phyloP scores from a whole-genome alignment of 2,329 filamentous ascomycete genomes.

The Fusarium ambrosium region DNA sequence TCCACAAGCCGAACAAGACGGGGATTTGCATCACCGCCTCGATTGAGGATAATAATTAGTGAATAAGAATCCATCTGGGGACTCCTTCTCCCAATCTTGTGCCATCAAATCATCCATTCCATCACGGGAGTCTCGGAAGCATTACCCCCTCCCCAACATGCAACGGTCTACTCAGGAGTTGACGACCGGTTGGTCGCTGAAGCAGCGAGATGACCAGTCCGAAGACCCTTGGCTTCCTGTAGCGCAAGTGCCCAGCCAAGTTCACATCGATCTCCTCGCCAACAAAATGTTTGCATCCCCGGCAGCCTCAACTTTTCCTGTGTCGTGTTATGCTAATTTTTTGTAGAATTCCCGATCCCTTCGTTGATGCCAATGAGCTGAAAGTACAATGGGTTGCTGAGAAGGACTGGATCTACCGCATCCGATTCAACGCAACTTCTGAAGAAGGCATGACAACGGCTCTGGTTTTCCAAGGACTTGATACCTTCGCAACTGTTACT shows the following conservation, averaged over 20 bases:
- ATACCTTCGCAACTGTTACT: constrained; percentile 71
- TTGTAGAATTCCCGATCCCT: constrained; percentile 69
- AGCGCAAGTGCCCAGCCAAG: background rate
- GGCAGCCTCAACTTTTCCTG: background rate
- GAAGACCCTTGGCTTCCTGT: background rate
- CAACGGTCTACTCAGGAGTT: background rate
- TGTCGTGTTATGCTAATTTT: background rate
- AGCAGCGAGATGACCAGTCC: background rate
- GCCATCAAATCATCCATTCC: background rate
- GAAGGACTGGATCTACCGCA: constrained; percentile 74
- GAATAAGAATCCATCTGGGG: background rate
- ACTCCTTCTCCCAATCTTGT: background rate
- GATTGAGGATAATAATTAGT: background rate
- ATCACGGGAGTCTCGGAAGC: background rate
- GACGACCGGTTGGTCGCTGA: background rate
- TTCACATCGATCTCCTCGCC: constrained; percentile 63
- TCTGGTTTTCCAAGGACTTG: constrained; percentile 73
- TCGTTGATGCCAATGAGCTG: constrained; percentile 77
- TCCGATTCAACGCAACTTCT: constrained; percentile 37
- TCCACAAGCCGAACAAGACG: background rate
- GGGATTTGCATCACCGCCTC: background rate
- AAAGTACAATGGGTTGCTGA: constrained; percentile 76
- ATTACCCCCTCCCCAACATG: background rate
- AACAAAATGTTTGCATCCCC: constrained; percentile 54
- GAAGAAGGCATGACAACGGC: constrained; percentile 44